Evolutionary conservation across 176 grass and related monocot species (phyloP), one percentile per base, ranked within the genome.

Genomic region (Leersia perrieri): DNA sequence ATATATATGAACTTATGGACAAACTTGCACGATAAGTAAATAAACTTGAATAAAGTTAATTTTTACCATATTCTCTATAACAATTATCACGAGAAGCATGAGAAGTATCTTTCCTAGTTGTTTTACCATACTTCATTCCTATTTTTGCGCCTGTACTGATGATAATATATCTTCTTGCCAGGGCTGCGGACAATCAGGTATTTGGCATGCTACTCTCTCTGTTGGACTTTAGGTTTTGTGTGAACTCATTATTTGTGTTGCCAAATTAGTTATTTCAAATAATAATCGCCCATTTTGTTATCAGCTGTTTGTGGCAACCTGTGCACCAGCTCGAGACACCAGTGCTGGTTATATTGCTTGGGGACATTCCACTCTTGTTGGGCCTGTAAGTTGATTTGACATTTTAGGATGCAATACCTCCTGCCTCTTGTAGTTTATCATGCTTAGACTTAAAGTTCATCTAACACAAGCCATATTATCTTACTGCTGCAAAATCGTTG

Each of bases 331-430:
- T 72, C 89, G 97, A 77, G 76, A 96, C 73, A 75, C 82, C 22
- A 78, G 76, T 82, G 79, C 97, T 64, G 74, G 89, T 29, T 99
- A 94, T 85, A 73, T 87, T 90, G 90, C 97, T 44, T 96, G 88
- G 93, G 91, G 97, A n/a, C 97, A 99, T 63, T 95, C 93, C 34
- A 99, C 91, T 62, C 89, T 99, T 77, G 88, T 95, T 71, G 93
- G 93, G 71, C 97, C 97, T 73, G 96, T 95, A 81, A 99, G 92
- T 84, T 44, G 39, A 77, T 64, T 45, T 51, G 29, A 78, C 9
- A 34, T 76, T 75, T 64, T 23, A 27, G 77, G 31, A 27, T 73
- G 1, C 3, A 26, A 61, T 20, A 16, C 26, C 15, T 14, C 18
- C 11, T 33, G 27, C 75, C 74, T 1, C 70, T 65, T 33, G 20